These are phyloP conservation scores for Rhododendron ferrugineum DNA, from an alignment of 148 eudicot genomes.

Conservation along the genomic window DNA sequence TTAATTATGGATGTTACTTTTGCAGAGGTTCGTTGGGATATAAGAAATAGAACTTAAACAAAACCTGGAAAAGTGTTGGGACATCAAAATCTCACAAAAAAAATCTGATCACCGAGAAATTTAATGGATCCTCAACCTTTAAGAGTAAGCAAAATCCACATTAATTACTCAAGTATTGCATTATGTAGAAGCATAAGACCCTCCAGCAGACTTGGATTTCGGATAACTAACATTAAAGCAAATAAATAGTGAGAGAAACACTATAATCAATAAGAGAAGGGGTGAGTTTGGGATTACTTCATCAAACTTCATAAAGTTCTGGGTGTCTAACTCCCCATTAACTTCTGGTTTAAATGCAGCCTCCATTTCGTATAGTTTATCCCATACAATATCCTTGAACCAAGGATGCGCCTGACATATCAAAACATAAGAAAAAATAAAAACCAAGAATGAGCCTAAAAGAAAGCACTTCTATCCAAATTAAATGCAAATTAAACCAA, in stretches of 20 bases:
- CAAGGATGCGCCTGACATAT: conserved; percentile 81
- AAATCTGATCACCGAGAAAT: background rate
- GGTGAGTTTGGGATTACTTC: conserved; percentile 46
- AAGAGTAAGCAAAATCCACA: background rate
- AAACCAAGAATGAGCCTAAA: conserved; percentile 37
- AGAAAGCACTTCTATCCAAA: conserved; percentile 6
- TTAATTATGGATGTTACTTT: background rate
- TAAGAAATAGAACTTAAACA: background rate
- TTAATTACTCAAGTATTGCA: background rate
- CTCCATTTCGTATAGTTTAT: conserved; percentile 84
- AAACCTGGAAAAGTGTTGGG: background rate
- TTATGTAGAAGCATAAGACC: background rate
- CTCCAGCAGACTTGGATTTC: background rate
- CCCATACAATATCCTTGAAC: conserved; percentile 84
- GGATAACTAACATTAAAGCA: background rate
- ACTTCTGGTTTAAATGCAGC: conserved; percentile 94
- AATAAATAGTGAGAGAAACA: background rate
- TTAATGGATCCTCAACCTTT: background rate
- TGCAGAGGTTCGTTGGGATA: background rate
- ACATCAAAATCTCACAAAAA: background rate
- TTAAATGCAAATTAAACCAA: background rate
- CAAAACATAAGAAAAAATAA: background rate
- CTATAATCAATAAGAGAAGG: background rate
- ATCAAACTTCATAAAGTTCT: conserved; percentile 95
- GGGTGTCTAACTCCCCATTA: conserved; percentile 90